Base-by-base conservation (phyloP, 2,329 filamentous ascomycete genomes). In the Arthrobotrys sinensis region DNA sequence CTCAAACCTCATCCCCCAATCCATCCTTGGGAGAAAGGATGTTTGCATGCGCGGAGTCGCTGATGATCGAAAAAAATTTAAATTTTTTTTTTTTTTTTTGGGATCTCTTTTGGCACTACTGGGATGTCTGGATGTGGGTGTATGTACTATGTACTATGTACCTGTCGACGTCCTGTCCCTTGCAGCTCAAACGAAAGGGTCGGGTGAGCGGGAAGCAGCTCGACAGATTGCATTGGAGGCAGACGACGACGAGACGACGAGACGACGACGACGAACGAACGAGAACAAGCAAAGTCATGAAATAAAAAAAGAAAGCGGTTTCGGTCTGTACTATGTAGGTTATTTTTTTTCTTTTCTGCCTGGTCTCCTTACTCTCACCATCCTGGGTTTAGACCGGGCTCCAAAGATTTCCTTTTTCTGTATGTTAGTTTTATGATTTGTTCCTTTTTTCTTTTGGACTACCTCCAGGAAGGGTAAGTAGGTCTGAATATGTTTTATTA, bases 401-500 rank as follows among this genome's bases (percentile, higher is more conserved):
- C 57, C 48, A 24, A 65, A 45, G 16, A 64, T 48, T 69, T 60
- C 50, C 53, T 48, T 55, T 60, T 69, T 55, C 43, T 50, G 28
- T 46, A n/a, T n/a, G 16, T 12, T 38, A 38, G 8, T 40, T 19
- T 34, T 69, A 5, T 69, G 69, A 34, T 52, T 76, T 65, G 71
- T 80, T 73, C 66, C 64, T 79, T 79, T 66, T 62, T 75, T 67
- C 63, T 76, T 72, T 76, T 73, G 55, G 28, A 67, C 57, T 60
- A 68, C 52, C 68, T 57, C 52, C 62, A 60, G n/a, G 55, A 60
- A 60, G 19, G 55, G 55, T 60, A 60, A 60, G 55, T 60, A 28
- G 21, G 55, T 60, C 55, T 60, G 36, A 16, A 32, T 38, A 34
- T 68, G 36, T 57, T 53, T 50, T 52, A 68, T 52, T 48, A 53